Base-by-base conservation (phyloP, 495 filamentous ascomycete species). In the Podospora anserina region DNA sequence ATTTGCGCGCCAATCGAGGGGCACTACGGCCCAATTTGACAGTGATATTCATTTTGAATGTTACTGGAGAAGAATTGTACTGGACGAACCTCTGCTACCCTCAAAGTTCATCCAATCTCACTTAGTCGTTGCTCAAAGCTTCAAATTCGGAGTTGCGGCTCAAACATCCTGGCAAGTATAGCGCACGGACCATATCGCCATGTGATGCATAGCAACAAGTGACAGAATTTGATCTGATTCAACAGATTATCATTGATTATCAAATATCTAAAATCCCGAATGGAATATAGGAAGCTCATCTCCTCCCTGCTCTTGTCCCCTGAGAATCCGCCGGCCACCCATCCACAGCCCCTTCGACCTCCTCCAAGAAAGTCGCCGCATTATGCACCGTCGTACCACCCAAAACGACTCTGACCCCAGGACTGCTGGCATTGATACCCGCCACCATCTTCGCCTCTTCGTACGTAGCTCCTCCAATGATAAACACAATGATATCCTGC, bases 401-500 rank as follows among this genome's bases (percentile, higher is more conserved):
- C 19, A 99, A 79, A 30, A 98, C 92, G 4, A 98, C 89, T 66
- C 95, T 83, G 1, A 97, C 84, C 1, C 96, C 95, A 0, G 94
- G 96, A 6, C 90, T 90, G 63, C 89, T 91, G 27, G 93, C 93
- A 82, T 98, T 99, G 68, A 98, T 87, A 73, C 93, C 88, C 6
- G 94, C 93, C 3, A 97, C 88, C 82, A 91, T 91, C 82, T 96
- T 97, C 3, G 96, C 94, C 78, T 99, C 95, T 78, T 98, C 95
- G 74, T 97, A 98, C 1, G 95, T 99, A 3, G 88, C 88, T 5
- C 95, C 95, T 23, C 96, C 95, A 62, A 97, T 84, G 75, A 98
- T 91, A 75, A 99, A 98, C 18, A 98, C 86, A 53, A 99, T 85
- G 57, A 98, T 90, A 77, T 99, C 96, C 77, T 99, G 95, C 23